Evolutionary conservation across 306 rosid species (phyloP), one percentile per base, ranked within the genome.

Genomic region (Glycine tomentella): DNA sequence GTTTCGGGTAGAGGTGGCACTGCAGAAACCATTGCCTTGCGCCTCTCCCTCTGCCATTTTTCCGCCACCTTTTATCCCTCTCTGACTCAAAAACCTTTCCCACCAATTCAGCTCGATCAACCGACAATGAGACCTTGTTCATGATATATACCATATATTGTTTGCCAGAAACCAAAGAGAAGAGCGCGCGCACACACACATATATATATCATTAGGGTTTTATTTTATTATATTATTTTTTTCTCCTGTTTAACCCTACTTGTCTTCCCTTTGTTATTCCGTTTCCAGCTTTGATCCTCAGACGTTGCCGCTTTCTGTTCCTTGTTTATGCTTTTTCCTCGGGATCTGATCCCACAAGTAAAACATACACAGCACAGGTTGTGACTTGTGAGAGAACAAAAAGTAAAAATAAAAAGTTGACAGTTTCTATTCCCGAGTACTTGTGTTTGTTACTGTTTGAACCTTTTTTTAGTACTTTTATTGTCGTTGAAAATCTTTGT

Each of bases 91-190:
- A 81, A 84, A 82, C 42, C 97, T 92, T 92, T 58, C 72, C 90
- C 94, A 80, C 84, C 86, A 92, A 92, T 90, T 88, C 82, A 90
- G 92, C 90, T 80, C n/a, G n/a, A n/a, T n/a, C 81, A 31, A 55
- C 15, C 67, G 82, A 89, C 61, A 85, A 62, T 42, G 87, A 87
- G 59, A 65, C 6, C 20, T 51, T 51, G 8, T 51, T 71, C 33
- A 11, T 59, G n/a, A 56, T 69, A 69, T 57, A 34, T 34, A 34
- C 31, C 10, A 57, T 69, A 36, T 5, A 36, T 70, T 77, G 61
- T 52, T 71, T 68, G 14, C 66, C 2, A 72, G 58, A 79, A 56
- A 73, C 63, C 70, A 56, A 59, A 69, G 14, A 72, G 44, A 61
- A 69, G n/a, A n/a, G n/a, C n/a, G n/a, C n/a, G n/a, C n/a, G 3